Conservation (phyloP, 2,329 filamentous ascomycete genomes). For the Neonectria sp. region DNA sequence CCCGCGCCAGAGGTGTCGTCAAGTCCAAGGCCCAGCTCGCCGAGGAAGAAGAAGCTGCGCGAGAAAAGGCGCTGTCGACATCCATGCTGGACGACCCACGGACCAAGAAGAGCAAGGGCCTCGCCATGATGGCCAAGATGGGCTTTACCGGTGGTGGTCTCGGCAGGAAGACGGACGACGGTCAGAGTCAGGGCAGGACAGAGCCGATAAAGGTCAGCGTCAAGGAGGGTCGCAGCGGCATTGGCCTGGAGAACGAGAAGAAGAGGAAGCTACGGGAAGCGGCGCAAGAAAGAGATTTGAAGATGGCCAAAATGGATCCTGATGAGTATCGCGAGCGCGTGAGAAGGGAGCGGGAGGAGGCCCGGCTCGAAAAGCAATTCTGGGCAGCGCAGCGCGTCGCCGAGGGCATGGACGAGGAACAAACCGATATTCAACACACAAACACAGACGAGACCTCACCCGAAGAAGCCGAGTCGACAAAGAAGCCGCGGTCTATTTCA, state of each 20-base stretch:
- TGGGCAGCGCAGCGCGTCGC: slow-evolving; percentile 86
- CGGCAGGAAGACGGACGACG: slow-evolving; percentile 71
- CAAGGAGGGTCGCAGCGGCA: slow-evolving; percentile 86
- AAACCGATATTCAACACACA: slow-evolving; percentile 29
- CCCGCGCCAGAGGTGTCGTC: slow-evolving; percentile 75
- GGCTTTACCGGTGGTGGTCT: slow-evolving; percentile 87
- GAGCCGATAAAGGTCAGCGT: slow-evolving; percentile 84
- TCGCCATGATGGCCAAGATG: slow-evolving; percentile 97
- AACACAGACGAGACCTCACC: slow-evolving; percentile 35
- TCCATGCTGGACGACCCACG: slow-evolving; percentile 74
- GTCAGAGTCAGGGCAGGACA: slow-evolving; percentile 53
- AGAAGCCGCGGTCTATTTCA: slow-evolving; percentile 56
- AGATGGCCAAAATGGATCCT: slow-evolving; percentile 75
- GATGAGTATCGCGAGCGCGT: slow-evolving; percentile 82
- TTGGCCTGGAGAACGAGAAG: slow-evolving; percentile 86
- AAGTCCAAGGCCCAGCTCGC: slow-evolving; percentile 89
- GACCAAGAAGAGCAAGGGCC: slow-evolving; percentile 82
- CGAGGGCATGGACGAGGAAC: slow-evolving; percentile 79
- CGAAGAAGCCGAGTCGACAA: slow-evolving; percentile 38
- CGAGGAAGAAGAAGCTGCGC: slow-evolving; percentile 78
- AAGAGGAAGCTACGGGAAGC: slow-evolving; percentile 82
- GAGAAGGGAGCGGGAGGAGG: slow-evolving; percentile 78
- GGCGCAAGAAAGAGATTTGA: slow-evolving; percentile 68
- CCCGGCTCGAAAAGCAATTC: slow-evolving; percentile 77
- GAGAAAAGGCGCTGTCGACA: slow-evolving; percentile 83